Conservation (phyloP, 2,329 filamentous ascomycete genomes). For the Ceratocystis papillata region DNA sequence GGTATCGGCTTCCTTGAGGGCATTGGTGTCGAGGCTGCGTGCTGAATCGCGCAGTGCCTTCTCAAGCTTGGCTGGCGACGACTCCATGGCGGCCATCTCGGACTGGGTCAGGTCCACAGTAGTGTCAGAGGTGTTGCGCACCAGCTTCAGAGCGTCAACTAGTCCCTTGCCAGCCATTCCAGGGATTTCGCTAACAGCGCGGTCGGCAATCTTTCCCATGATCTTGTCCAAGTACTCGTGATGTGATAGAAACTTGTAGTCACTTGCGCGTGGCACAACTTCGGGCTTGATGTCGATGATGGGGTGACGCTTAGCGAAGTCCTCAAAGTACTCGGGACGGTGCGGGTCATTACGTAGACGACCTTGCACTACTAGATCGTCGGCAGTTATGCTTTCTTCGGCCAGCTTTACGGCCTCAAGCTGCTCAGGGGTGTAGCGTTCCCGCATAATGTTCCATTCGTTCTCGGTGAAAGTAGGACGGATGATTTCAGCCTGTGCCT, state of each 20-base stretch:
- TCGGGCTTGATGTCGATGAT: constrained; percentile 60
- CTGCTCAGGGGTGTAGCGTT: constrained; percentile 70
- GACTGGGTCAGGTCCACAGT: constrained; percentile 43
- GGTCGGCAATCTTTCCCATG: constrained; percentile 35
- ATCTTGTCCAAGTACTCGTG: constrained; percentile 42
- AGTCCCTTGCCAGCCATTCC: constrained; percentile 36
- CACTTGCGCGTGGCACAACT: constrained; percentile 40
- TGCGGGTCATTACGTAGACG: constrained; percentile 61
- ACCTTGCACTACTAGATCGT: constrained; percentile 65
- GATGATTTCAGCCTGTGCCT: constrained; percentile 26
- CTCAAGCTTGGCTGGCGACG: constrained; percentile 35
- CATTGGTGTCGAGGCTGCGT: constrained; percentile 15
- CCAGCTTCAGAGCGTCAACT: constrained; percentile 35
- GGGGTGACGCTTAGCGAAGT: constrained; percentile 67
- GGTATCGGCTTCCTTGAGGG: constrained; percentile 22
- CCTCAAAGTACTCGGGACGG: constrained; percentile 65
- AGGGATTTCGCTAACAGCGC: constrained; percentile 43
- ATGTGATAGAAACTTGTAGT: constrained; percentile 47
- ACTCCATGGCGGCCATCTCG: constrained; percentile 40
- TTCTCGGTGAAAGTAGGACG: constrained; percentile 53
- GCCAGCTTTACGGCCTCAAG: constrained; percentile 70
- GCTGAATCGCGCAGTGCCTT: constrained; percentile 18
- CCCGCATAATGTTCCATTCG: constrained; percentile 50
- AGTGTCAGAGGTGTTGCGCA: constrained; percentile 35
- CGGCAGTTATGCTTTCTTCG: constrained; percentile 61